These are phyloP conservation scores for Anisogramma anomala DNA, from an alignment of 2,329 filamentous ascomycete genomes.

Conservation along the genomic window DNA sequence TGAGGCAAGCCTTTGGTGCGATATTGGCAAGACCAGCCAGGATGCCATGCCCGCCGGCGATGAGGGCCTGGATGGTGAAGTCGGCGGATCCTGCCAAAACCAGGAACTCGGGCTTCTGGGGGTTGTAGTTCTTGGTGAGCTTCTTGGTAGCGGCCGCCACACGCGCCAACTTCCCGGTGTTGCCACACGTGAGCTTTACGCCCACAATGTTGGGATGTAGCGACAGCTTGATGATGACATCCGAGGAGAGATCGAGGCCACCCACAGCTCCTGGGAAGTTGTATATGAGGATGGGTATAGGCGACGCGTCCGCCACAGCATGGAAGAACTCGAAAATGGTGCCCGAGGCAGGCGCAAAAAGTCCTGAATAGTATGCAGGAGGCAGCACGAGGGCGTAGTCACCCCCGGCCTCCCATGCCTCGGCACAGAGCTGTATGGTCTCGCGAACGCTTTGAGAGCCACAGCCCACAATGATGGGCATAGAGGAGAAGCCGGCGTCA, in stretches of 20 bases:
- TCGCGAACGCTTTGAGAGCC: slow-evolving; percentile 64
- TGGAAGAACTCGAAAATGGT: slow-evolving; percentile 56
- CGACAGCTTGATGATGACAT: slow-evolving; percentile 47
- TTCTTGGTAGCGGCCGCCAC: slow-evolving; percentile 46
- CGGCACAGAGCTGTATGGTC: slow-evolving; percentile 55
- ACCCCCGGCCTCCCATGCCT: slow-evolving; percentile 57
- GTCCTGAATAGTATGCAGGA: slow-evolving; percentile 61
- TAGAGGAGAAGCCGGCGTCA: slow-evolving; percentile 48
- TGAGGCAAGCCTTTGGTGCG: slow-evolving; percentile 53
- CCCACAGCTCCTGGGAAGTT: slow-evolving; percentile 55
- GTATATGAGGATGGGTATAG: slow-evolving; percentile 57
- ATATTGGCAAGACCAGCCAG: slow-evolving; percentile 64
- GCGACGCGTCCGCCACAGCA: slow-evolving; percentile 50
- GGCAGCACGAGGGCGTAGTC: slow-evolving; percentile 68
- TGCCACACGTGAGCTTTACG: slow-evolving; percentile 59
- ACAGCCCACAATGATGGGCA: slow-evolving; percentile 68
- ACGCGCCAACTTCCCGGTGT: slow-evolving; percentile 58
- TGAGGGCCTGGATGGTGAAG: slow-evolving; percentile 57
- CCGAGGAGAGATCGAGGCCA: slow-evolving; percentile 53
- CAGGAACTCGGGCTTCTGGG: slow-evolving; percentile 42
- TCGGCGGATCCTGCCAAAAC: slow-evolving; percentile 64
- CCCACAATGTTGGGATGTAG: slow-evolving; percentile 55
- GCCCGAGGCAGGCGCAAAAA: slow-evolving; percentile 50
- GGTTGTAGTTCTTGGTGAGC: slow-evolving; percentile 22
- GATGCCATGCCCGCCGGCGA: slow-evolving; percentile 58